Base-by-base conservation (phyloP, 768 basidiomycete genomes). In the Asterophora parasitica region DNA sequence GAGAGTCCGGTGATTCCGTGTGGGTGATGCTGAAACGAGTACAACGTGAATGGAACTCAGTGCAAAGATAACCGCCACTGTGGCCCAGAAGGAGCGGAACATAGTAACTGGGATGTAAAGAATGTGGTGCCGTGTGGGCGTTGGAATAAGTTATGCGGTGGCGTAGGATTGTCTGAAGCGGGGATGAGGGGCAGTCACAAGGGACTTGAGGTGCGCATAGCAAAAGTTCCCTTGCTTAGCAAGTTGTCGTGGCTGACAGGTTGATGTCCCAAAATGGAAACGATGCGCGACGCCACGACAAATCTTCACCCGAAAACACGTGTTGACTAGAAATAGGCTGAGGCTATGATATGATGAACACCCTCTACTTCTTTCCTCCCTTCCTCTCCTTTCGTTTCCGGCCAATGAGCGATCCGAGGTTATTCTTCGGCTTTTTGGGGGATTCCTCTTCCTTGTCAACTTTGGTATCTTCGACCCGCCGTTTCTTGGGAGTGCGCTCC, bases 341-440 rank as follows among this genome's bases (percentile, higher is more conserved):
- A n/a, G n/a, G n/a, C n/a, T n/a, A n/a, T n/a, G n/a, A n/a, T n/a
- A n/a, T n/a, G n/a, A 27, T 16, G 28, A 26, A 17, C 15, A 19
- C 41, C 42, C 48, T 23, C 23, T 23, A 23, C 6, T 58, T 57
- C 33, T 68, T 71, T 17, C 64, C 65, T 11, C 56, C 63, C 63
- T 77, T 85, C 38, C 83, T 70, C 63, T 84, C 76, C 59, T 83
- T 85, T 45, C 90, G 75, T 69, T 92, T 92, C 58, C 87, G 73
- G 11, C 90, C 88, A 54, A 92, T 92, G 28, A 92, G 55, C 6
- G 81, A 74, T 5, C 89, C 88, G 31, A 90, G 55, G 1, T 70
- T 69, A 31, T 76, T 71, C 19, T 70, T 71, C 1, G 63, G 37
- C 46, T 56, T 62, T 17, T 54, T 49, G 2, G 55, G 57, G 58